Evolutionary conservation across 768 basidiomycete species (phyloP).

Genomic region (Termitomyces titanicus): DNA sequence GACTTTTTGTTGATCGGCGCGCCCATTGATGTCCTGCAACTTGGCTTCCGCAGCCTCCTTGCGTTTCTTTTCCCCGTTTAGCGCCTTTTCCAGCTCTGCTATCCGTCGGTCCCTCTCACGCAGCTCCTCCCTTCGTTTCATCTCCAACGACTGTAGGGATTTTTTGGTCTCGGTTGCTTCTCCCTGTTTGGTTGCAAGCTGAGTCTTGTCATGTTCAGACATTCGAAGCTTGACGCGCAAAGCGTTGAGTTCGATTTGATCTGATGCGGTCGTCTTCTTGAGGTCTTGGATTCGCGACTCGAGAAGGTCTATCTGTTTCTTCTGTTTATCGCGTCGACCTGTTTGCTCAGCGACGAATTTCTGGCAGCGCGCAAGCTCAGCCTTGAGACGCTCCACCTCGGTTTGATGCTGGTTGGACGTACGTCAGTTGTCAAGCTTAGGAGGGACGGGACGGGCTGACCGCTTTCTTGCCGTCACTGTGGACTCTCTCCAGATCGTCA

Average conservation of each 20-base stretch:
- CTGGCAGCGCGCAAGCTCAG: constrained; percentile 48
- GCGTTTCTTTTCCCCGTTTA: constrained; percentile 47
- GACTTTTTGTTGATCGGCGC: constrained; percentile 37
- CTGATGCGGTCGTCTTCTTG: constrained; percentile 42
- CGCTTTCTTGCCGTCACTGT: constrained; percentile 60
- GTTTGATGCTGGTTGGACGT: constrained; percentile 51
- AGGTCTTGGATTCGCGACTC: constrained; percentile 62
- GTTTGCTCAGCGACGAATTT: constrained; percentile 45
- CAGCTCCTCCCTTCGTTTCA: constrained; percentile 50
- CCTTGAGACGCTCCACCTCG: constrained; percentile 56
- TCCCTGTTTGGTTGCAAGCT: constrained; percentile 46
- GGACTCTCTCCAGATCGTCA: constrained; percentile 59
- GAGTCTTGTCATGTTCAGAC: constrained; percentile 54
- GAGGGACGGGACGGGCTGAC: constrained; percentile 33
- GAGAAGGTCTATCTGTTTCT: constrained; percentile 54
- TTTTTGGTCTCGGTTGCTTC: constrained; percentile 51
- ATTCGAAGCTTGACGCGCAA: constrained; percentile 53
- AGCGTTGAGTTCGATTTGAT: constrained; percentile 63
- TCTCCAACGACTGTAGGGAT: constrained; percentile 44
- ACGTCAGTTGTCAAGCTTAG: background rate
- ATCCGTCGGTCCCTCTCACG: constrained; percentile 52
- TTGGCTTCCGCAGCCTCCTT: constrained; percentile 43
- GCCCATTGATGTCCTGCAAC: constrained; percentile 38
- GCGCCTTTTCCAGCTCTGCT: constrained; percentile 50
- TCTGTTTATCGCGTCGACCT: constrained; percentile 57